Base-by-base conservation (phyloP, 2,329 filamentous ascomycete genomes). In the Colletotrichum sp. region DNA sequence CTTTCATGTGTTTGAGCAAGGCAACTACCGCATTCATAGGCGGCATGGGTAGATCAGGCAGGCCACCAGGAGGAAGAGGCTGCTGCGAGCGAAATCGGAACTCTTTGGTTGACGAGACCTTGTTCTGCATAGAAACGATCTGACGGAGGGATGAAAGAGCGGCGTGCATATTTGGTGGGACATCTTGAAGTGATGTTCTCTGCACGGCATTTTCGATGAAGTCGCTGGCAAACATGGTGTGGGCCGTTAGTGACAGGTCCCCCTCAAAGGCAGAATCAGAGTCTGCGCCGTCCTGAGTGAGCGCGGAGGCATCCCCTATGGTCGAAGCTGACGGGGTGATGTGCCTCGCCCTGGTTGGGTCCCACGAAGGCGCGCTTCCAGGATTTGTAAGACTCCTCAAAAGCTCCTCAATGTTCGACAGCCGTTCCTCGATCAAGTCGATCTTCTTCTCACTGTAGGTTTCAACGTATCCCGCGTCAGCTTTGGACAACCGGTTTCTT, bases 41-140 rank as follows among this genome's bases (percentile, higher is more conserved):
- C 9, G 90, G 90, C 84, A 92, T 87, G 5, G 88, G 86, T n/a
- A 92, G 81, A 69, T 90, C 88, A n/a, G 84, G 83, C 26, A 91
- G 81, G 2, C 86, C 86, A 4, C 87, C 88, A 4, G 83, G 83
- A 1, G 89, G 87, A 8, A 90, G 77, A 1, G 85, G 83, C 69
- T 86, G 86, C 65, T 89, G 88, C 12, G 88, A 82, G 44, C 83
- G 84, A 68, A 90, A 89, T 12, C 86, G 84, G 28, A 87, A 84
- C 9, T 89, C 86, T 64, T 86, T 84, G 26, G 83, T 84, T 39
- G 84, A 84, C 34, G 83, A 83, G 52, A 84, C 81, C 13, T 83
- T 83, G 71, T 88, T 87, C 78, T 90, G 88, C 82, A 91, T 85
- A 68, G 86, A 82, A 63, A 90, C 88, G 32, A 92, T 88, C 77